phyloP scores from a whole-genome alignment of 768 basidiomycete genomes.

The Tylopilus rubrobrunneus region DNA sequence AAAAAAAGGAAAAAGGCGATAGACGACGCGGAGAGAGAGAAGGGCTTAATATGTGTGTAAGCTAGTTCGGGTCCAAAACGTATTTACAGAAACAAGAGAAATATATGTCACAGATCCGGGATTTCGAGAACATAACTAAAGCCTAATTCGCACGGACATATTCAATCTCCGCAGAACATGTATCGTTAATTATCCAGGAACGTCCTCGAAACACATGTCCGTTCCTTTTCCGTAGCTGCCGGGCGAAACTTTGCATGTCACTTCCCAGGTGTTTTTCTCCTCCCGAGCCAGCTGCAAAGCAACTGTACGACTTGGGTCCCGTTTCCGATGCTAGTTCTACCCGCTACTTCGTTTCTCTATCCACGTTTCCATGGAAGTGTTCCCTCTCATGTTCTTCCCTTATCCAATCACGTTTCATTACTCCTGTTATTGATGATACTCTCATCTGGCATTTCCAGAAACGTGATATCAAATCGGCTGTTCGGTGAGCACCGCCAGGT shows the following conservation, averaged over 20 bases:
- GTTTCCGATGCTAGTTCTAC: neutral
- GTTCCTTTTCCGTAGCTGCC: slow-evolving; percentile 20
- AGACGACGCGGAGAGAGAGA: slow-evolving; percentile 16
- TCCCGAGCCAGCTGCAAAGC: neutral
- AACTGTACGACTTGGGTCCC: neutral
- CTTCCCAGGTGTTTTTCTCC: slow-evolving; percentile 4
- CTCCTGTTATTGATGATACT: neutral
- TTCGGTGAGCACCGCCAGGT: slow-evolving; percentile 29
- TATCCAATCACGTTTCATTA: slow-evolving; percentile 23
- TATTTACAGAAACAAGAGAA: slow-evolving; percentile 39
- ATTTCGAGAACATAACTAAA: slow-evolving; percentile 39
- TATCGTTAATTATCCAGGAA: slow-evolving; percentile 32
- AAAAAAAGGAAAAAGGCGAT: slow-evolving; percentile 8
- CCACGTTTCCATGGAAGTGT: slow-evolving; percentile 22
- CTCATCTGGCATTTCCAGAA: slow-evolving; percentile 29
- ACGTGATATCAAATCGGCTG: slow-evolving; percentile 30
- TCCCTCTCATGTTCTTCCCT: slow-evolving; percentile 3
- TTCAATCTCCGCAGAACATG: slow-evolving; percentile 33
- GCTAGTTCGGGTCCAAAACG: slow-evolving; percentile 35
- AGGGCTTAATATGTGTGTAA: slow-evolving; percentile 34
- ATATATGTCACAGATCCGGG: slow-evolving; percentile 40
- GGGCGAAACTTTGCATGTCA: slow-evolving; percentile 16
- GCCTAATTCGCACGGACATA: slow-evolving; percentile 31
- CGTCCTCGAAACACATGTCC: slow-evolving; percentile 24
- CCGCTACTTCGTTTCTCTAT: neutral